Percentiles rank a stretch among this genome's conserved stretches.
phyloP scores from a whole-genome alignment of 2,329 filamentous ascomycete species.

The Exophiala sp. region DNA sequence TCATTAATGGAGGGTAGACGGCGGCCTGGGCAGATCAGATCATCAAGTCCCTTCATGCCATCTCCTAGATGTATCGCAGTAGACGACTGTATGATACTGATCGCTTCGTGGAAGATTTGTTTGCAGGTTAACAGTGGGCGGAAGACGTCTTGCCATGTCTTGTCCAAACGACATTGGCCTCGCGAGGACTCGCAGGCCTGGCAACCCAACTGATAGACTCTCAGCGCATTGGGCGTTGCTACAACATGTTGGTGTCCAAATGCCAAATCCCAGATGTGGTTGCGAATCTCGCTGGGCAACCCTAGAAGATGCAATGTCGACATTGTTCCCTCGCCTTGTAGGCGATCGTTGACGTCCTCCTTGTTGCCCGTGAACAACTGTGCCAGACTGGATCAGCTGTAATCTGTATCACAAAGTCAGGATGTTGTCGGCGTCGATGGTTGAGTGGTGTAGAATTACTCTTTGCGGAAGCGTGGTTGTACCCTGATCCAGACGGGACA shows the following conservation, averaged over 20 bases:
- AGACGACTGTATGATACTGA: constrained; percentile 1
- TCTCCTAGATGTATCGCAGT: constrained; percentile 7
- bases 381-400: not conserved
- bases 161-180: not conserved
- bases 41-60: not conserved
- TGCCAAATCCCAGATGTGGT: constrained; percentile 14
- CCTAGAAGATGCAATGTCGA: constrained; percentile 16
- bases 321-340: not conserved
- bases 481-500: too few relatives aligned
- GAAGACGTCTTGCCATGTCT: constrained; percentile 5
- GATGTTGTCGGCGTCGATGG: too few relatives aligned
- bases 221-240: not conserved
- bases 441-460: too few relatives aligned
- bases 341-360: not conserved
- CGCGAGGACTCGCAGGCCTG: constrained; percentile 1
- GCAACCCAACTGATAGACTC: not conserved
- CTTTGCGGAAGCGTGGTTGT: too few relatives aligned
- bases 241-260: constrained; percentile 9
- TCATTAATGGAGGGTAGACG: constrained; percentile 2
- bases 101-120: constrained; percentile 16
- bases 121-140: constrained; percentile 17
- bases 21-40: not conserved
- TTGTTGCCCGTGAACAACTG: not conserved
- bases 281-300: constrained; percentile 17
- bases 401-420: too few relatives aligned